Conservation (phyloP, 2,329 filamentous ascomycete genomes). For the Curvularia verruculosa region DNA sequence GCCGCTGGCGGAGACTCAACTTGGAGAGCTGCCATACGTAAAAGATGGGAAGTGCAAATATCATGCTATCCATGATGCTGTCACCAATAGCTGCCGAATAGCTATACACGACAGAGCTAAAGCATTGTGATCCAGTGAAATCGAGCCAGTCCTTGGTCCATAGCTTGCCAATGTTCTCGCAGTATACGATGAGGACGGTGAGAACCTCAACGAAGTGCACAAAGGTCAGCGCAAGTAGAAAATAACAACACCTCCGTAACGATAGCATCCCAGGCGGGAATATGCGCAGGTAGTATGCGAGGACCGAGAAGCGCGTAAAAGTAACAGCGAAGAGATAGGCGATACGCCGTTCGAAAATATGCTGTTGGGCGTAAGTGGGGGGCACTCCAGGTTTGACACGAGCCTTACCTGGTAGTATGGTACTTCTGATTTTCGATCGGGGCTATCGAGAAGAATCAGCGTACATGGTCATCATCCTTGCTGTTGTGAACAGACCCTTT, state of each 20-base stretch:
- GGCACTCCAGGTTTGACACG: neutral
- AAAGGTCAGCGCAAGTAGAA: slow-evolving; percentile 27
- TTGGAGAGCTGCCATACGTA: slow-evolving; percentile 36
- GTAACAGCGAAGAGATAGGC: slow-evolving; percentile 45
- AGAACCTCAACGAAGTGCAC: slow-evolving; percentile 31
- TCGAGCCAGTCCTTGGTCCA: slow-evolving; percentile 29
- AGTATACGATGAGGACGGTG: slow-evolving; percentile 30
- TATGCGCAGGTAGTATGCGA: slow-evolving; percentile 47
- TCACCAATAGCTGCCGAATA: slow-evolving; percentile 39
- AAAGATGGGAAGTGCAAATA: slow-evolving; percentile 34
- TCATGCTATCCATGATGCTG: slow-evolving; percentile 32
- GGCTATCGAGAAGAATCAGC: slow-evolving; percentile 15
- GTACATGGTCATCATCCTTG: neutral
- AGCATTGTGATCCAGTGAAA: slow-evolving; percentile 33
- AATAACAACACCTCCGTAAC: slow-evolving; percentile 26
- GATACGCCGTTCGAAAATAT: slow-evolving; percentile 41
- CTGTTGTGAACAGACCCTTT: slow-evolving; percentile 24
- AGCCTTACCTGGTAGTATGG: slow-evolving; percentile 29
- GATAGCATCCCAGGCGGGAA: slow-evolving; percentile 34
- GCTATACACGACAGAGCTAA: slow-evolving; percentile 34
- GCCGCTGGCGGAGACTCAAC: slow-evolving; percentile 25
- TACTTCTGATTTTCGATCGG: slow-evolving; percentile 26
- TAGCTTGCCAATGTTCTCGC: slow-evolving; percentile 31
- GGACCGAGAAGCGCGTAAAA: slow-evolving; percentile 43
- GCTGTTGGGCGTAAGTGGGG: slow-evolving; percentile 12